Evolutionary conservation across 176 grass and related monocot genomes (phyloP), one percentile per base, ranked within the genome.

Genomic region (Cymbopogon citratus): DNA sequence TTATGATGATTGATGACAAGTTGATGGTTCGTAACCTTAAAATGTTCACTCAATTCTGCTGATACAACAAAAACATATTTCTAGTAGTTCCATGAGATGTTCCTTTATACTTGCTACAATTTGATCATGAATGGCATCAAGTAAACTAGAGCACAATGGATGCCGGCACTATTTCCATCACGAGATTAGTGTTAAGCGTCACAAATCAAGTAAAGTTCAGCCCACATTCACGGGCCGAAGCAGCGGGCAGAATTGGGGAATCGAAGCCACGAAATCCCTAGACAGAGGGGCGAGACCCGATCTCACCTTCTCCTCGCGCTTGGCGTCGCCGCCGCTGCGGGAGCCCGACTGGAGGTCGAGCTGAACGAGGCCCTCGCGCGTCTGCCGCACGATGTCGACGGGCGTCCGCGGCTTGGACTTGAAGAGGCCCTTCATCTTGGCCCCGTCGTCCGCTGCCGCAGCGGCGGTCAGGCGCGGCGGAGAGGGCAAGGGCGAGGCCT

Each of bases 391-490:
- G 25, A 99, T 83, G 51, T 95, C 93, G 5, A 93, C 83, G 19
- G 93, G 85, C 46, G 89, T 95, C 85, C 89, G 85, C 56, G 91
- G 96, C 89, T 93, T 99, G 6, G 96, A 88, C 89, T 91, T 95
- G 82, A 99, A 99, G 78, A 99, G 85, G 45, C 89, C 91, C 92
- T 95, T 95, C 96, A 95, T 93, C 86, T 90, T 90, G 38, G 56
- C 79, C 68, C 48, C 88, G 68, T 83, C 88, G 74, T 82, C 88
- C 28, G 61, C 69, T 16, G 83, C 73, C 34, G 64, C 63, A 15
- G 64, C 66, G 65, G 87, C 31, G 33, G 81, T 35, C 18, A 24
- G 19, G 73, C 67, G 83, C 73, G 83, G 79, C 12, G 88, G 88
- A 29, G 88, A 89, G 27, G 72, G 66, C 65, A 72, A 29, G 73